Percentiles rank a stretch among this genome's conserved stretches.
Evolutionary conservation across 257 asterid genomes (phyloP).

Genomic region (Ocimum tenuiflorum): DNA sequence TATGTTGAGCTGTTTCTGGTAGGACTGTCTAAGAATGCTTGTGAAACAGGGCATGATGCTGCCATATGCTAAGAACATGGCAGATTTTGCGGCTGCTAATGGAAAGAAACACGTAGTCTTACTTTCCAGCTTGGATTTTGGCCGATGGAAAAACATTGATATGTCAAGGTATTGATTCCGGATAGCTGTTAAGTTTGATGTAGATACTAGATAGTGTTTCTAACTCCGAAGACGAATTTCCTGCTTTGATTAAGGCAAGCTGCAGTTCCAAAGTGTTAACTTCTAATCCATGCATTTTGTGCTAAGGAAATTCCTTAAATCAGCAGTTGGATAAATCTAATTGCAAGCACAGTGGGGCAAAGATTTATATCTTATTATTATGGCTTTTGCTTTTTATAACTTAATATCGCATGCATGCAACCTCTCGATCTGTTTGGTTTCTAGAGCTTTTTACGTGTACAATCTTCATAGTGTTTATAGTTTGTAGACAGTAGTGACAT

Average conservation of each 20-base stretch:
- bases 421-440: too few relatives aligned
- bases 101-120: constrained; percentile 63
- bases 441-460: too few relatives aligned
- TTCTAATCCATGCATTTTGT: not conserved
- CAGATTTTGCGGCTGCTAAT: constrained; percentile 60
- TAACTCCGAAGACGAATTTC: not conserved
- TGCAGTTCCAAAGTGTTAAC: too few relatives aligned
- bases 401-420: too few relatives aligned
- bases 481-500: too few relatives aligned
- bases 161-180: constrained; percentile 56
- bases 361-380: not conserved
- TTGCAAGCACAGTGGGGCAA: not conserved
- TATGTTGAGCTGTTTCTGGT: not conserved
- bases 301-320: not conserved
- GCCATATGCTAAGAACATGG: constrained; percentile 76
- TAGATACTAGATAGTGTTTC: not conserved
- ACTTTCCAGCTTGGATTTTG: constrained; percentile 93
- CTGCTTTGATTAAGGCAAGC: not conserved
- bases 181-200: not conserved
- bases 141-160: constrained; percentile 69
- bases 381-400: too few relatives aligned
- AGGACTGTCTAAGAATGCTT: constrained; percentile 7
- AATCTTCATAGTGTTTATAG: too few relatives aligned
- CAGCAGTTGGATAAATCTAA: not conserved
- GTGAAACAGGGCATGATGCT: constrained; percentile 80